Evolutionary conservation across 73 alveolate genomes (phyloP).

Genomic region (Tetrahymena borealis): DNA sequence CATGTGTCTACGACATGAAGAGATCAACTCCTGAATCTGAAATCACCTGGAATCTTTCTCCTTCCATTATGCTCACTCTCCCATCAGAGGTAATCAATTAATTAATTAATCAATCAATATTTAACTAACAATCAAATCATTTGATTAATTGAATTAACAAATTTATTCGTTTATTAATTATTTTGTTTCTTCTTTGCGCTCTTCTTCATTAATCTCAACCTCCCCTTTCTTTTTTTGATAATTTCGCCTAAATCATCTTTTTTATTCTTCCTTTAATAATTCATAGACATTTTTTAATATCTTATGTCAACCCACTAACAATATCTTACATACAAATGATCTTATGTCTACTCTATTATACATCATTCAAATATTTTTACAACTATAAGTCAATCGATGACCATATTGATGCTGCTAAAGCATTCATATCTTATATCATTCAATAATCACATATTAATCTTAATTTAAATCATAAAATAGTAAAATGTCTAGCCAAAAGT

Average conservation of each 20-base stretch:
- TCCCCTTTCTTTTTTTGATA: neutral
- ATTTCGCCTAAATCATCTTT: neutral
- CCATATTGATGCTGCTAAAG: neutral
- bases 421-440: too few species aligned
- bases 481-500: constrained; percentile 16
- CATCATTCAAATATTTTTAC: too few species aligned
- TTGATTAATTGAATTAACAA: neutral
- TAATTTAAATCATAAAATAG: neutral
- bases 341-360: too few species aligned
- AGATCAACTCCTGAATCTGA: constrained; percentile 34
- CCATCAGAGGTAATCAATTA: neutral
- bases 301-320: too few species aligned
- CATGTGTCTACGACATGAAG: constrained; percentile 33
- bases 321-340: too few species aligned
- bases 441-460: too few species aligned
- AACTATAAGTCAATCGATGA: too few species aligned
- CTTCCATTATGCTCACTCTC: neutral
- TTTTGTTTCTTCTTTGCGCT: neutral
- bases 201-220: neutral
- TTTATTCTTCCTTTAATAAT: neutral
- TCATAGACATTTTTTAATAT: neutral
- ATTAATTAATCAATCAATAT: neutral
- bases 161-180: neutral
- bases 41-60: constrained; percentile 36
- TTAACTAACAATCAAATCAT: neutral